These are phyloP conservation scores for Fomitopsis serialis DNA, from an alignment of 768 basidiomycete genomes.

Conservation along the genomic window DNA sequence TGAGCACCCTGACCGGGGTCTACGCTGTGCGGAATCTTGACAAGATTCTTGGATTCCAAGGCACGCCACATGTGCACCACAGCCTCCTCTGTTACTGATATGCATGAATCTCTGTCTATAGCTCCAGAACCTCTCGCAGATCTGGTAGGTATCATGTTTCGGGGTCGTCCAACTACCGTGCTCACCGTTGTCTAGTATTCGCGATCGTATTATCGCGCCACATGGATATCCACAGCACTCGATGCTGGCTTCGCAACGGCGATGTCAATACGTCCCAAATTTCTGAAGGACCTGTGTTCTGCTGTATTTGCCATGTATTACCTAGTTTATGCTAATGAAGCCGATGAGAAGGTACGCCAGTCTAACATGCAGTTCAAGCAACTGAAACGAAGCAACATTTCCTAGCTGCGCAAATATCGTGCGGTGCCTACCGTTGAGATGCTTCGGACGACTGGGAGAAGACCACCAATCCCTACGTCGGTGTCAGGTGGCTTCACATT, in stretches of 20 bases:
- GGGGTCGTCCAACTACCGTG: not conserved
- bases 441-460: slow-evolving; percentile 98
- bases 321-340: slow-evolving; percentile 82
- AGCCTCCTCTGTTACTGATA: not conserved
- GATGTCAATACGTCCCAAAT: slow-evolving; percentile 86
- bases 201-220: slow-evolving; percentile 90
- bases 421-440: slow-evolving; percentile 95
- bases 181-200: slow-evolving; percentile 57
- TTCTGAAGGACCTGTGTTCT: slow-evolving; percentile 85
- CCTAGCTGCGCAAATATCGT: slow-evolving; percentile 82
- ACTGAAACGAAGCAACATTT: not conserved
- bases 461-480: slow-evolving; percentile 86
- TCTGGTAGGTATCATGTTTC: slow-evolving; percentile 48
- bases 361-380: not conserved
- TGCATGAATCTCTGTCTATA: slow-evolving; percentile 24
- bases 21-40: slow-evolving; percentile 85
- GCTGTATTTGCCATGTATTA: slow-evolving; percentile 87
- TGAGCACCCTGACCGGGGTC: slow-evolving; percentile 77
- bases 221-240: slow-evolving; percentile 91
- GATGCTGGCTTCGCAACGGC: slow-evolving; percentile 97
- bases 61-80: slow-evolving; percentile 38
- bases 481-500: slow-evolving; percentile 19
- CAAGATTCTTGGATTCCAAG: slow-evolving; percentile 74
- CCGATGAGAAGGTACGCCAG: slow-evolving; percentile 83
- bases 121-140: slow-evolving; percentile 92